Evolutionary conservation across 805 yeast genomes (phyloP).

Genomic region (Wickerhamiella allomyrinae): DNA sequence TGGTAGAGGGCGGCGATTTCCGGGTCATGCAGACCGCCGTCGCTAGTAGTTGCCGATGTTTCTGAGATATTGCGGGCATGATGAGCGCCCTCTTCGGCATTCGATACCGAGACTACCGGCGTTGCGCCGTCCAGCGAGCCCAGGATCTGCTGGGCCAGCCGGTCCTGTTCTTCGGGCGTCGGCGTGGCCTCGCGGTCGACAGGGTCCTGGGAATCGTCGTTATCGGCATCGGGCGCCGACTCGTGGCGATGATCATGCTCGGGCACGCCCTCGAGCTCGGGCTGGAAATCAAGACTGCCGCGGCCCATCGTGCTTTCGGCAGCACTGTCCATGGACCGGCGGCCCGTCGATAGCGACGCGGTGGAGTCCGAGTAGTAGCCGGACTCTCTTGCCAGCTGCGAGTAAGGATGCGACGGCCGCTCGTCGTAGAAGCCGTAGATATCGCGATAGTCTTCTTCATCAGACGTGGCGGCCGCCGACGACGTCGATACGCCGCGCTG

Average conservation of each 20-base stretch:
- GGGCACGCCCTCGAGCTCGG: slow-evolving; percentile 10
- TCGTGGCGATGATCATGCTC: slow-evolving; percentile 3
- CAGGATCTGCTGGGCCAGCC: slow-evolving; percentile 12
- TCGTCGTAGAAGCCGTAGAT: slow-evolving; percentile 19
- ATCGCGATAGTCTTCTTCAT: slow-evolving; percentile 11
- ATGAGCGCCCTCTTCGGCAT: background rate
- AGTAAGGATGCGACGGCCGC: slow-evolving; percentile 15
- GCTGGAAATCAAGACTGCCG: slow-evolving; percentile 9
- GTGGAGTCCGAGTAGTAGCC: slow-evolving; percentile 14
- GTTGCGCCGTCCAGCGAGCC: slow-evolving; percentile 1
- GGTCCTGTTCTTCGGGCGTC: slow-evolving; percentile 7
- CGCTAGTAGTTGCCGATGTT: slow-evolving; percentile 1
- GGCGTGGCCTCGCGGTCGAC: slow-evolving; percentile 1
- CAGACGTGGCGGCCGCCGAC: background rate
- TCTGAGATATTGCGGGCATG: background rate
- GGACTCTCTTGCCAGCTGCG: slow-evolving; percentile 8
- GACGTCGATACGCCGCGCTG: background rate
- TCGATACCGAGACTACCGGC: background rate
- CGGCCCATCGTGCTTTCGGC: slow-evolving; percentile 4
- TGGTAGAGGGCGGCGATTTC: slow-evolving; percentile 23
- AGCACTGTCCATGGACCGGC: slow-evolving; percentile 14
- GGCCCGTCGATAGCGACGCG: slow-evolving; percentile 21
- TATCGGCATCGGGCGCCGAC: background rate
- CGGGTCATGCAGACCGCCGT: slow-evolving; percentile 13
- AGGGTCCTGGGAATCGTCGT: slow-evolving; percentile 1